These are phyloP conservation scores for Phlyctochytrium planicorne DNA, from an alignment of 192 early-diverging fungal genomes.

Conservation along the genomic window DNA sequence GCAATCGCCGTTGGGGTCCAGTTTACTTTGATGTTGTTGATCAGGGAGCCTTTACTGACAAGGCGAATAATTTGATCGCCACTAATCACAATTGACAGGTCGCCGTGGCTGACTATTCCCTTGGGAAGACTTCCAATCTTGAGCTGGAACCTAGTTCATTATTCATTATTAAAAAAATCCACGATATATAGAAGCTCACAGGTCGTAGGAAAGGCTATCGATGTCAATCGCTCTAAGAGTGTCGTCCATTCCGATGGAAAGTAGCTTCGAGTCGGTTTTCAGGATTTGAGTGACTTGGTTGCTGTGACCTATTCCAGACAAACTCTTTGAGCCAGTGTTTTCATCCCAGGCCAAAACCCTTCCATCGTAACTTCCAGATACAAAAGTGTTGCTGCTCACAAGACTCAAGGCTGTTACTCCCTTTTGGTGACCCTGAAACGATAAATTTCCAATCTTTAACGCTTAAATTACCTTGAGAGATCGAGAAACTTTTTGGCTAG, in stretches of 20 bases:
- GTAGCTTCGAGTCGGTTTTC: conserved; percentile 41
- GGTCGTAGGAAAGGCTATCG: not conserved
- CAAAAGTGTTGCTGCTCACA: conserved; percentile 57
- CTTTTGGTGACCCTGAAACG: conserved; percentile 71
- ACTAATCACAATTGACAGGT: conserved; percentile 55
- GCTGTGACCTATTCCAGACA: conserved; percentile 67
- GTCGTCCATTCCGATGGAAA: conserved; percentile 80
- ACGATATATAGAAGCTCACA: too few relatives aligned
- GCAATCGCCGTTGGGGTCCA: conserved; percentile 56
- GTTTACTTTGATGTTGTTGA: conserved; percentile 33
- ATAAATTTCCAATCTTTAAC: too few relatives aligned
- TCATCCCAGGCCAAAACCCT: conserved; percentile 32
- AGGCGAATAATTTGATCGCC: conserved; percentile 51
- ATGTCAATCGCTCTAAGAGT: conserved; percentile 43
- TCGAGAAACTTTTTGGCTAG: conserved; percentile 46
- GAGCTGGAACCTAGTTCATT: not conserved
- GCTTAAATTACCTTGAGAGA: conserved; percentile 56
- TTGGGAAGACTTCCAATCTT: conserved; percentile 48
- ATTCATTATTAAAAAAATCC: not conserved
- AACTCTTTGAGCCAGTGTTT: conserved; percentile 10
- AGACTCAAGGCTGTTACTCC: conserved; percentile 77
- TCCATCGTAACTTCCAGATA: conserved; percentile 91
- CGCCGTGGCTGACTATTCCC: conserved; percentile 49
- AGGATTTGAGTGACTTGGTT: conserved; percentile 72
- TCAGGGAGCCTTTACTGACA: conserved; percentile 41